These are phyloP conservation scores for Fusarium chuoi DNA, from an alignment of 2,329 filamentous ascomycete species.

Conservation along the genomic window DNA sequence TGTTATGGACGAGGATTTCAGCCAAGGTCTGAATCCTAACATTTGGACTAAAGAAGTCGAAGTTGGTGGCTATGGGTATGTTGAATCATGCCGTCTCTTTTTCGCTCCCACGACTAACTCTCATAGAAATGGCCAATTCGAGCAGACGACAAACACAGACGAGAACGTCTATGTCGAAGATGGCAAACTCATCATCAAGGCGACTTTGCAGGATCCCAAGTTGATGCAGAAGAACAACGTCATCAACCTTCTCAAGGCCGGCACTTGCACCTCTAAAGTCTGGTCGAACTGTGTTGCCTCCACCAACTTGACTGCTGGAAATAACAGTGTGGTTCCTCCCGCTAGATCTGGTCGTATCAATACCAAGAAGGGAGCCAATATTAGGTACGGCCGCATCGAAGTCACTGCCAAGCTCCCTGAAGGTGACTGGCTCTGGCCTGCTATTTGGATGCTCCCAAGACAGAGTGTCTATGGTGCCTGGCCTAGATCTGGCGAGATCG, in stretches of 20 bases:
- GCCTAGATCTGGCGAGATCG: constrained; percentile 85
- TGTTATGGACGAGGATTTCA: constrained; percentile 74
- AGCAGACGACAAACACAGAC: constrained; percentile 75
- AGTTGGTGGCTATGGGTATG: constrained; percentile 80
- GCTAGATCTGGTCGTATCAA: constrained; percentile 82
- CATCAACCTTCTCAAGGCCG: constrained; percentile 73
- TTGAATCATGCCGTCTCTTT: constrained; percentile 11
- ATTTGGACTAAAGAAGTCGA: constrained; percentile 81
- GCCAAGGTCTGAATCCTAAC: constrained; percentile 64
- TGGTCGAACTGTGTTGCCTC: constrained; percentile 70
- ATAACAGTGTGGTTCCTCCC: constrained; percentile 80
- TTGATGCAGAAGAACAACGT: constrained; percentile 73
- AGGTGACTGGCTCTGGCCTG: constrained; percentile 91
- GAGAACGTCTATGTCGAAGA: constrained; percentile 80
- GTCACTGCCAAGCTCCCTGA: constrained; percentile 79
- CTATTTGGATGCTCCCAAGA: constrained; percentile 89
- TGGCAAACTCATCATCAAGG: constrained; percentile 77
- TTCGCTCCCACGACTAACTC: neutral
- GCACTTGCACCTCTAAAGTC: constrained; percentile 72
- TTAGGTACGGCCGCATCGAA: constrained; percentile 85
- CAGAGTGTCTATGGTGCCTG: constrained; percentile 78
- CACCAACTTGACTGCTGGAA: constrained; percentile 77
- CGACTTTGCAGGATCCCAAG: constrained; percentile 76
- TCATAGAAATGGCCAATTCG: constrained; percentile 80
- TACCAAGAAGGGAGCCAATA: constrained; percentile 74